phyloP scores from a whole-genome alignment of 2,329 filamentous ascomycete genomes.

The Cadophora malorum region DNA sequence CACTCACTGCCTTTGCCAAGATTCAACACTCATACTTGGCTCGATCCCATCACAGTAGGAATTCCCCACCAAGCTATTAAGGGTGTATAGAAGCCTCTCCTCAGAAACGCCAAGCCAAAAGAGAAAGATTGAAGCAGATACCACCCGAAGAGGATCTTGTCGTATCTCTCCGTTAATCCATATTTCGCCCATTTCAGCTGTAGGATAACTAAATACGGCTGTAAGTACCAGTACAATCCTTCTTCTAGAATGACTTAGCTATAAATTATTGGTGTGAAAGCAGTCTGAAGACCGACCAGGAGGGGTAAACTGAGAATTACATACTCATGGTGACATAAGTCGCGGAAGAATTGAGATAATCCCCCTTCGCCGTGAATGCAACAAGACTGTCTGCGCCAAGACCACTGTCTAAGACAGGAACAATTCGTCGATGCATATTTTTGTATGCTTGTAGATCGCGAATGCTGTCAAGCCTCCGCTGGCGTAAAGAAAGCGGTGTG shows the following conservation, averaged over 20 bases:
- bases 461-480: neutral
- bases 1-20: no score
- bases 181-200: neutral
- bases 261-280: no score
- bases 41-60: neutral
- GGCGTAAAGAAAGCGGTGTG: neutral
- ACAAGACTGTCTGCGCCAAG: neutral
- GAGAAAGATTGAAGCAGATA: neutral
- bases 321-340: neutral
- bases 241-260: no score
- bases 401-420: neutral
- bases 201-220: neutral
- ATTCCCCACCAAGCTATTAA: neutral
- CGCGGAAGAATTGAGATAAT: neutral
- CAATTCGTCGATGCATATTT: neutral
- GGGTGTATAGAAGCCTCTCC: neutral
- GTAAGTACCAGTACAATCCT: neutral
- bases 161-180: neutral
- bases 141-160: neutral
- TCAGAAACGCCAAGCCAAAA: neutral
- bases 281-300: no score
- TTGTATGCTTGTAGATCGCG: neutral
- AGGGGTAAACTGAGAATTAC: no score
- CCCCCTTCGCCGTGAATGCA: neutral
- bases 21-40: no score